Percentiles rank a stretch among this genome's conserved stretches.
Conservation (phyloP, 805 yeast genomes). For the Wickerhamomyces bovis region DNA sequence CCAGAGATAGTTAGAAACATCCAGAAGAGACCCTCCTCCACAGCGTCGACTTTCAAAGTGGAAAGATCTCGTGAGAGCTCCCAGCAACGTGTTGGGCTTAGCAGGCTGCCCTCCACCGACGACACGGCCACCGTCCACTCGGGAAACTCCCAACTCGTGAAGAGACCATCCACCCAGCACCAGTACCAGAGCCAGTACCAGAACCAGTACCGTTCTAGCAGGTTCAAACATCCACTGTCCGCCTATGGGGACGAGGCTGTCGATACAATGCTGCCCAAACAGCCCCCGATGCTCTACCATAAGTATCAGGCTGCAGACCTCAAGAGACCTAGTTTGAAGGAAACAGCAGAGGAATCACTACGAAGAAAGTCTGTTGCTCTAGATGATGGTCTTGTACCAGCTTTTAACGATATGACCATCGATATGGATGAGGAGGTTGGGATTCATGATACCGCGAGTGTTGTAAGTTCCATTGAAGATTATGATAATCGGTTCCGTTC, state of each 20-base stretch:
- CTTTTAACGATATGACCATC: neutral
- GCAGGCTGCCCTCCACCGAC: neutral
- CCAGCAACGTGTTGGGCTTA: neutral
- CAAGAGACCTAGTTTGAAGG: neutral
- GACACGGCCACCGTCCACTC: neutral
- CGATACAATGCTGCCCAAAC: neutral
- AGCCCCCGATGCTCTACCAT: neutral
- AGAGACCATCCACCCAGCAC: neutral
- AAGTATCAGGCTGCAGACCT: neutral
- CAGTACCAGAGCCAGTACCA: neutral
- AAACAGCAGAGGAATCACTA: neutral
- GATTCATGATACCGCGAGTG: neutral
- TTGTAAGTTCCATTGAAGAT: neutral
- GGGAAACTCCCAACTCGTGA: neutral
- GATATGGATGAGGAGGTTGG: neutral
- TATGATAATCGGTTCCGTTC: neutral
- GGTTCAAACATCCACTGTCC: neutral
- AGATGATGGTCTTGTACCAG: neutral
- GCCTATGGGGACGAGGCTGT: neutral
- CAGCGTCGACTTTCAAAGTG: neutral
- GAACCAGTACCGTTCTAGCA: neutral
- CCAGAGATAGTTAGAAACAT: neutral
- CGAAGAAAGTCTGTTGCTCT: neutral
- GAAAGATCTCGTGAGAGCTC: neutral
- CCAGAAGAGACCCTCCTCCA: neutral